Percentiles rank a stretch among this genome's conserved stretches.
phyloP scores from a whole-genome alignment of 1,284 basidiomycete genomes.

The Tilletia indica region DNA sequence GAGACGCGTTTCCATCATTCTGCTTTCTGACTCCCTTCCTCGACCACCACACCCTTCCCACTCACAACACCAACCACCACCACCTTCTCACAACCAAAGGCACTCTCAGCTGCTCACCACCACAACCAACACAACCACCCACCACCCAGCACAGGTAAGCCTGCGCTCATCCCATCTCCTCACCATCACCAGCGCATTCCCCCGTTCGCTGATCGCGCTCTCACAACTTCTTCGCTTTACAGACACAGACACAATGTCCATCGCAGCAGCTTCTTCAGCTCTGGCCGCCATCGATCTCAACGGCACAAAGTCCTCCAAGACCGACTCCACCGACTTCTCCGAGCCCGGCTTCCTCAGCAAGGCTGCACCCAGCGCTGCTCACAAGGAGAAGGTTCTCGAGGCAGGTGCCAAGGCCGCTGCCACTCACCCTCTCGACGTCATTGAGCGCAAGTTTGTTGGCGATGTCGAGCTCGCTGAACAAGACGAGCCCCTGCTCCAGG shows the following conservation, averaged over 20 bases:
- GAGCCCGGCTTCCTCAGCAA: slow-evolving; percentile 41
- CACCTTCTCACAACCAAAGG: no score
- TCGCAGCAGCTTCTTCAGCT: slow-evolving; percentile 36
- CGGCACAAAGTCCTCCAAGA: slow-evolving; percentile 41
- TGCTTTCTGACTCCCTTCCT: no score
- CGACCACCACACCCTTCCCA: no score
- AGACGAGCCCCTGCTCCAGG: slow-evolving; percentile 54
- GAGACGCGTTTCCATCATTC: no score
- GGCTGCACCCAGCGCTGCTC: slow-evolving; percentile 20
- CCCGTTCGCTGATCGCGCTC: not conserved
- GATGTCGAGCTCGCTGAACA: slow-evolving; percentile 52
- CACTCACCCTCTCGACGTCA: slow-evolving; percentile 20
- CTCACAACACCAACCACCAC: no score
- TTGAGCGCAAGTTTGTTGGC: slow-evolving; percentile 52
- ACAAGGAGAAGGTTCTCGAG: slow-evolving; percentile 19
- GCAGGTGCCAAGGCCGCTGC: slow-evolving; percentile 18
- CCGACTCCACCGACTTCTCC: slow-evolving; percentile 30
- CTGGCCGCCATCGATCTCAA: slow-evolving; percentile 52
- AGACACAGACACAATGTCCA: slow-evolving; percentile 18
- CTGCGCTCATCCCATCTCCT: not conserved
- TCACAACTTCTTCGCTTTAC: not conserved
- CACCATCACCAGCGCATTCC: not conserved
- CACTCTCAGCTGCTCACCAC: no score
- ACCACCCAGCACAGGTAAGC: no score
- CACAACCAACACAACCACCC: no score